Evolutionary conservation across 2,329 filamentous ascomycete species (phyloP), one percentile per base, ranked within the genome.

Genomic region (Aspergillus novoparasiticus): DNA sequence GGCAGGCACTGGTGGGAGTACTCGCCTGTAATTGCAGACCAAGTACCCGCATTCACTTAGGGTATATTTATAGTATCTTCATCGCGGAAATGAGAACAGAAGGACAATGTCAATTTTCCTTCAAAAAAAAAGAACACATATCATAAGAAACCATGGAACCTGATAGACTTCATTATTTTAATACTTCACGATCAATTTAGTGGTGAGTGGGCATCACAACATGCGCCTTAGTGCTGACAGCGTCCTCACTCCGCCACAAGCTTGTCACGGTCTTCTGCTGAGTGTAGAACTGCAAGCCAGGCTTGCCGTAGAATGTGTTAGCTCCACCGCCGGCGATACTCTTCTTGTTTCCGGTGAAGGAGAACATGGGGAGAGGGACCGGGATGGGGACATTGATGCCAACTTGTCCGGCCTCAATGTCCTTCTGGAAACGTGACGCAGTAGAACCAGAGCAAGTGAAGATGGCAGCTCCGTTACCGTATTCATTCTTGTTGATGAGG

Each of bases 201-300:
- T 71, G 78, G 55, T 90, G 87, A 39, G 87, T 90, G 23, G 94
- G 94, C 94, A 98, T 98, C 66, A 91, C 86, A 12, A 96, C 93
- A 72, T 89, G 88, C 19, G 94, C 94, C 86, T 94, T 94, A 69
- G 89, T 91, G 60, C 88, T 89, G 56, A 95, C 86, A 0, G 93
- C 94, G 81, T 97, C 94, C 73, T 94, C 89, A 65, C 86, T 88
- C 74, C 88, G 88, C 95, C 95, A 99, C 76, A 96, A 81, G 69
- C 92, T 90, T 59, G 95, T 99, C 56, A 99, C 95, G 3, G 95
- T 99, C 91, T 99, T 98, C 75, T 91, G 87, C 82, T 98, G 95
- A 3, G 95, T 99, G 80, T 96, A 98, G 77, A 99, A 99, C 76
- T 91, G 89, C 76, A 99, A 81, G 28, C 94, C 95, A 0, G 93